phyloP scores from a whole-genome alignment of 2,329 filamentous ascomycete species.

The Lachnum nothofagi region DNA sequence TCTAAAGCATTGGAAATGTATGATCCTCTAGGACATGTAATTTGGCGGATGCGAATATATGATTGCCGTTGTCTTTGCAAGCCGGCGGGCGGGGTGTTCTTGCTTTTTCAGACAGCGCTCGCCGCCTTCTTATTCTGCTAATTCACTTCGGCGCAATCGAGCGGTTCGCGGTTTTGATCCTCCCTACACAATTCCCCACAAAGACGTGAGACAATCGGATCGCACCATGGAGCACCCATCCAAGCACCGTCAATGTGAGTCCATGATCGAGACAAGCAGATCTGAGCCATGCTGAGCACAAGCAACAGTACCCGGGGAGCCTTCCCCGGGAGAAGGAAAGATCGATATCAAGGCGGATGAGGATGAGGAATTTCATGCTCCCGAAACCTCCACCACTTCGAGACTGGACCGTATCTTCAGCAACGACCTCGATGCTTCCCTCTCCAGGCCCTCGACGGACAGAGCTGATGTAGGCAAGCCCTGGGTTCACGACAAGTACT shows the following conservation, averaged over 20 bases:
- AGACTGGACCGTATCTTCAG: slow-evolving; percentile 5
- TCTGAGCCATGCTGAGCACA: no score
- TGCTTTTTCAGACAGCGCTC: neutral
- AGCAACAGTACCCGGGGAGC: slow-evolving; percentile 3
- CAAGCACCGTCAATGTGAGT: no score
- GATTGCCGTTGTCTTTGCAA: neutral
- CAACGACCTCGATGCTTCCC: neutral
- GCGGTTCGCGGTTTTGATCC: no score
- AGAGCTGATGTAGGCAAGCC: neutral
- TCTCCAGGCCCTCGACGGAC: neutral
- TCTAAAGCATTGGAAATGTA: no score
- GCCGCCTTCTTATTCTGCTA: neutral
- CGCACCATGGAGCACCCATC: no score
- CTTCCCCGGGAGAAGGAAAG: neutral
- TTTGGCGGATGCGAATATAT: no score
- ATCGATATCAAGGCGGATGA: neutral
- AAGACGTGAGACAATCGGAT: no score
- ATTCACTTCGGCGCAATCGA: no score
- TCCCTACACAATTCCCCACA: no score
- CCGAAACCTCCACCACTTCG: neutral
- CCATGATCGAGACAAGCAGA: no score
- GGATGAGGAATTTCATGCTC: neutral
- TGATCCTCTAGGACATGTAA: no score
- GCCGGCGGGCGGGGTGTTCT: no score
- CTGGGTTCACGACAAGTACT: slow-evolving; percentile 5